These are phyloP conservation scores for Rostrohypoxylon terebratum DNA, from an alignment of 495 filamentous ascomycete genomes.

Conservation along the genomic window DNA sequence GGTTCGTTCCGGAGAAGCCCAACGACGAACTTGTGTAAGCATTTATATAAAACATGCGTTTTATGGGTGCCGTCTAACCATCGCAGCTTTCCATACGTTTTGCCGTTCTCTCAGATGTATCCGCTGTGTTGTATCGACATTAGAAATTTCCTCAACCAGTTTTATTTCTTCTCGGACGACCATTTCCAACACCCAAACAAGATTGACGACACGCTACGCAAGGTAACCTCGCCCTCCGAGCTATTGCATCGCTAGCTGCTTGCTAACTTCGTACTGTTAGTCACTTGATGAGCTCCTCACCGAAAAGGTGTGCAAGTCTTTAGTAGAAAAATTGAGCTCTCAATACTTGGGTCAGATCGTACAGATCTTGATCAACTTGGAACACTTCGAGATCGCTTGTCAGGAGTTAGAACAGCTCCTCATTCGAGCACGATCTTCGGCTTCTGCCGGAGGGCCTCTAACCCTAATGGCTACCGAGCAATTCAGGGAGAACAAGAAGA, in stretches of 20 bases:
- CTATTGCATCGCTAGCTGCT: neutral
- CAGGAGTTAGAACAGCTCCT: constrained; percentile 85
- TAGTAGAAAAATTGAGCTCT: constrained; percentile 88
- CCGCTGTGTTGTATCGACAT: constrained; percentile 98
- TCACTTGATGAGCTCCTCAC: constrained; percentile 90
- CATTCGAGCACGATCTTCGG: constrained; percentile 81
- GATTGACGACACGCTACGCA: constrained; percentile 88
- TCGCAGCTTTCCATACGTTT: constrained; percentile 83
- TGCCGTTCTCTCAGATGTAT: constrained; percentile 99
- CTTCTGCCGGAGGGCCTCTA: constrained; percentile 78
- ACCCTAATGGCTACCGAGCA: constrained; percentile 82
- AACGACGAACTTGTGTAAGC: constrained; percentile 80
- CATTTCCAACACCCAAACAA: constrained; percentile 88
- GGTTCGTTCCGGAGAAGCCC: constrained; percentile 86
- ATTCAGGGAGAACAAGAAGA: constrained; percentile 91
- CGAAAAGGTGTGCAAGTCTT: constrained; percentile 85
- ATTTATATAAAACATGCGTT: neutral
- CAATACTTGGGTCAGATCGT: constrained; percentile 98
- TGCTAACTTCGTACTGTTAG: constrained; percentile 45
- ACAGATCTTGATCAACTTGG: constrained; percentile 96
- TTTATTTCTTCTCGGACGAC: constrained; percentile 94
- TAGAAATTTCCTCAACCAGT: constrained; percentile 93
- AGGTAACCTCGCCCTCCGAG: constrained; percentile 58
- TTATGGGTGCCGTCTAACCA: constrained; percentile 30
- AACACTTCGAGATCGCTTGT: constrained; percentile 95